Base-by-base conservation (phyloP, 768 basidiomycete species). In the Kwoniella shandongensis region DNA sequence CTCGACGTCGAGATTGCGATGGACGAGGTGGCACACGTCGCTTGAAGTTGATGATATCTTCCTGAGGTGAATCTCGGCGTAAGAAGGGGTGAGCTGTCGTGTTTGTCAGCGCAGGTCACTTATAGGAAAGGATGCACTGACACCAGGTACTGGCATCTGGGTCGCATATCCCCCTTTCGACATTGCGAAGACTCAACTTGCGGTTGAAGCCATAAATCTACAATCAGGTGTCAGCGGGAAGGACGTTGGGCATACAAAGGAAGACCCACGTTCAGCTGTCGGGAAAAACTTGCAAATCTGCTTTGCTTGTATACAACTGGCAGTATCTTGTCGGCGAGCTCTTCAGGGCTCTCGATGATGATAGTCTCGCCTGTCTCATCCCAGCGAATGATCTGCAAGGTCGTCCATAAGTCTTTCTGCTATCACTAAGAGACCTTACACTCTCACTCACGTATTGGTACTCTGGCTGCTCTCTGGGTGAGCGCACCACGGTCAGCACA, bases 121-220 rank as follows among this genome's bases (percentile, higher is more conserved):
- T 23, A 17, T 4, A 1, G 10, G 13, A 13, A 13, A 1, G 18
- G 26, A 20, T 41, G 25, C 51, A 49, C 91, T 76, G 81, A 93
- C 91, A 92, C 91, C 91, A 96, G 62, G 91, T 92, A 77, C 89
- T 91, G 13, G 91, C 91, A 79, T 96, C 91, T 61, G 91, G 91
- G 79, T 94, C 91, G 79, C 89, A 88, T 66, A 92, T 92, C 61
- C 88, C 89, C 62, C 89, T 88, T 81, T 93, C 91, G 77, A 92
- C 88, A 79, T 93, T 67, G 11, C 67, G 44, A 68, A 93, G 82
- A 81, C 92, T 93, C 75, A 94, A 89, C 78, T 94, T 93, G 79
- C 91, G 90, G 89, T 93, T 93, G 81, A 92, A 96, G 65, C 91
- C 92, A 81, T 96, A 96, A 79, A 96, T 96, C 91, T 94, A 69